Evolutionary conservation across 768 basidiomycete genomes (phyloP).

Genomic region (Cytidiella melzeri): DNA sequence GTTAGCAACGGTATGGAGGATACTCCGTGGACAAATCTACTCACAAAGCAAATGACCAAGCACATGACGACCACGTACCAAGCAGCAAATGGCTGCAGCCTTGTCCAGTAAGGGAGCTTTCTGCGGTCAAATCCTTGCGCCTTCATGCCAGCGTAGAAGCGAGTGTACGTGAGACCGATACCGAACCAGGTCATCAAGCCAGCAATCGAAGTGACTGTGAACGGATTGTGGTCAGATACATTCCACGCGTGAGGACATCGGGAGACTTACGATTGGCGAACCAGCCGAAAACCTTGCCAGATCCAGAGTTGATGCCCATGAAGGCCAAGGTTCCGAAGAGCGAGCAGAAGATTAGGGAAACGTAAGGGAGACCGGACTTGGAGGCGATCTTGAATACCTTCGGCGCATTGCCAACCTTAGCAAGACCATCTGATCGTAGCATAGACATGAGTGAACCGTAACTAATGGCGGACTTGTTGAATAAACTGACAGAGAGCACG

Average conservation of each 20-base stretch:
- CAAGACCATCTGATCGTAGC: slow-evolving; percentile 39
- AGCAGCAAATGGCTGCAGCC: slow-evolving; percentile 36
- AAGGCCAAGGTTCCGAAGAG: slow-evolving; percentile 34
- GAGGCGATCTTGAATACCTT: slow-evolving; percentile 38
- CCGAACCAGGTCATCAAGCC: slow-evolving; percentile 41
- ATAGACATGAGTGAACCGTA: slow-evolving; percentile 20
- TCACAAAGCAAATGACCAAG: slow-evolving; percentile 56
- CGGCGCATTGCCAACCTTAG: slow-evolving; percentile 48
- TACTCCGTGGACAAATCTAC: slow-evolving; percentile 40
- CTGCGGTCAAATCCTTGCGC: slow-evolving; percentile 42
- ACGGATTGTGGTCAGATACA: slow-evolving; percentile 2
- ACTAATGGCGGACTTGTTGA: not conserved
- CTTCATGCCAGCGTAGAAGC: slow-evolving; percentile 41
- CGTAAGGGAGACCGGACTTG: slow-evolving; percentile 38
- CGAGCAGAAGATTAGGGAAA: slow-evolving; percentile 27
- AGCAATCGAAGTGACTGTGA: slow-evolving; percentile 26
- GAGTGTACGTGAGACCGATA: slow-evolving; percentile 40
- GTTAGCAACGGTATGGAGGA: slow-evolving; percentile 10
- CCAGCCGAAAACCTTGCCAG: slow-evolving; percentile 39
- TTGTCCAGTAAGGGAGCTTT: slow-evolving; percentile 39
- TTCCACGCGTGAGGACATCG: not conserved
- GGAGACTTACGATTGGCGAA: slow-evolving; percentile 14
- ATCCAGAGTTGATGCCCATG: slow-evolving; percentile 31
- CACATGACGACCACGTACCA: slow-evolving; percentile 31
- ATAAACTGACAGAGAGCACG: slow-evolving; percentile 30